phyloP scores from a whole-genome alignment of 345 rosid genomes.

The Firmiana major region DNA sequence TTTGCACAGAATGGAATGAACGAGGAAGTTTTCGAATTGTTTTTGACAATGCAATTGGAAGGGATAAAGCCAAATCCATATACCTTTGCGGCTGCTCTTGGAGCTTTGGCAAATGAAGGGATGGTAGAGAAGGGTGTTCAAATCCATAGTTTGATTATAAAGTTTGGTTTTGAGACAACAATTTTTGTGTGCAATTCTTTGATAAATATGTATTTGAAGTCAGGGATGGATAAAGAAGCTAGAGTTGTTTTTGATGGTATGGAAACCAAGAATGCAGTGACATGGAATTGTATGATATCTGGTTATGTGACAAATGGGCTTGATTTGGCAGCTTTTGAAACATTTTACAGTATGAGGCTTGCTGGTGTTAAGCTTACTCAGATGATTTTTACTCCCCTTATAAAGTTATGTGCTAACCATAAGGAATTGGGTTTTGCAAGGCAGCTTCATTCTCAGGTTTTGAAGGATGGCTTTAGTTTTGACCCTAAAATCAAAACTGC shows the following conservation, averaged over 20 bases:
- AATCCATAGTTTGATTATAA: slow-evolving; percentile 54
- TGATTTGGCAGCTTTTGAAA: slow-evolving; percentile 51
- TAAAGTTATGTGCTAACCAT: slow-evolving; percentile 64
- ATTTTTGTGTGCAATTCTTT: slow-evolving; percentile 58
- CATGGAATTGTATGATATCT: slow-evolving; percentile 79
- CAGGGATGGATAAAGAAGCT: slow-evolving; percentile 52
- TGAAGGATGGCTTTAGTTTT: slow-evolving; percentile 51
- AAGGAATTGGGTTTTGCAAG: slow-evolving; percentile 45
- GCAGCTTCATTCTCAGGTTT: slow-evolving; percentile 68
- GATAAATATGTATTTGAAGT: slow-evolving; percentile 66
- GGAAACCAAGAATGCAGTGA: slow-evolving; percentile 47
- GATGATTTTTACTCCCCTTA: slow-evolving; percentile 45
- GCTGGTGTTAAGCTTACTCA: slow-evolving; percentile 47
- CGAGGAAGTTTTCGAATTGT: slow-evolving; percentile 41
- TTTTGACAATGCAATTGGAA: slow-evolving; percentile 49
- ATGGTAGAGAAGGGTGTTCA: slow-evolving; percentile 49
- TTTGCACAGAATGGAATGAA: slow-evolving; percentile 48
- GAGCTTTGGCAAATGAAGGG: slow-evolving; percentile 53
- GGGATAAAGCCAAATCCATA: slow-evolving; percentile 62
- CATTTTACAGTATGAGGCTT: slow-evolving; percentile 55
- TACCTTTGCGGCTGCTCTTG: slow-evolving; percentile 64
- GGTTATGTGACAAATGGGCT: slow-evolving; percentile 60
- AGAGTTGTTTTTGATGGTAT: slow-evolving; percentile 54
- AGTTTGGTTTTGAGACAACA: slow-evolving; percentile 50
- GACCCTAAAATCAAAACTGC: slow-evolving; percentile 55